Base-by-base conservation (phyloP, 176 grass and related monocot genomes). In the Carex kokanica region DNA sequence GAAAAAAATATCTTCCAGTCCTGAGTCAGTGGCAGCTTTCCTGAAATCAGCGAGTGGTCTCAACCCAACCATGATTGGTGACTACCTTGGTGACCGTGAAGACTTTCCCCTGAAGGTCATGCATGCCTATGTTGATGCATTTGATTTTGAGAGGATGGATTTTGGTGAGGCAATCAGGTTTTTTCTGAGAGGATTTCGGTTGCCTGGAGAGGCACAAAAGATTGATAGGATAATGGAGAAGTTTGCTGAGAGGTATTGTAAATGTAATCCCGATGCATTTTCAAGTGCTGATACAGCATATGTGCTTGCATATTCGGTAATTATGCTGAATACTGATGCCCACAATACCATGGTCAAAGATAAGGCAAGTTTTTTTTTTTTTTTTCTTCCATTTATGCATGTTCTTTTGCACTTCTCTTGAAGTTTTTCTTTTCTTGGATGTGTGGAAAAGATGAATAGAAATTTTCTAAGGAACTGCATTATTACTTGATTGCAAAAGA, bases 201-300 rank as follows among this genome's bases (percentile, higher is more conserved):
- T 98, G 63, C 96, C 96, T 61, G 96, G 93, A 83, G 96, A 98
- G 91, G 93, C 96, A 88, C 96, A 95, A 84, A 98, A 98, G 88
- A 98, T 95, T 90, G 96, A 98, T 57, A 91, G 93, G 36, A 93
- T 98, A 75, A 98, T 98, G 96, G 96, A 98, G 87, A 98, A 98
- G 57, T 95, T 98, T 87, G 96, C 93, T 72, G 93, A 98, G 86
- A 85, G 93, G 78, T 98, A 91, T 59, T 95, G 96, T 64, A 98
- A 95, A 91, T 95, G 96, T 84, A 95, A 89, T 67, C 93, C 93
- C 61, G 77, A 84, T 90, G 84, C 88, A 78, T 98, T 98, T 91
- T 88, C 82, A 60, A 95, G 96, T 91, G 96, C 96, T 90, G 96
- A 98, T 90, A 98, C 96, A 5, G 91, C 93, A 80, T 98, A 98